Evolutionary conservation across 2,329 filamentous ascomycete genomes (phyloP).

Genomic region (Fonsecaea erecta): DNA sequence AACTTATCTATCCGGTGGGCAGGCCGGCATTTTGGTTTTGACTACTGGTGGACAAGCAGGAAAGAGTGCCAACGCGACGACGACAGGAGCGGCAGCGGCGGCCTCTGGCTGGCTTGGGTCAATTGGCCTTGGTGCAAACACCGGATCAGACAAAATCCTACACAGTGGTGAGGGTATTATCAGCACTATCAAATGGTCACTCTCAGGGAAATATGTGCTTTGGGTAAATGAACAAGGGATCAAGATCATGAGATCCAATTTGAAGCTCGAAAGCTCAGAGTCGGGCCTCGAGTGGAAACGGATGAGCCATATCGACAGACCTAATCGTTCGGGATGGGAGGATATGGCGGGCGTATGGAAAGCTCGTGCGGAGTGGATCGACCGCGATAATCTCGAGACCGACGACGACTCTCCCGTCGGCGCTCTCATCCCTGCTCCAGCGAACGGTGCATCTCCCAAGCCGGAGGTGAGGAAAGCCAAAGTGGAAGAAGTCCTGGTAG

Average conservation of each 20-base stretch:
- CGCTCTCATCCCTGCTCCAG: constrained; percentile 40
- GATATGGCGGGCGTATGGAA: constrained; percentile 98
- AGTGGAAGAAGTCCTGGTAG: constrained; percentile 81
- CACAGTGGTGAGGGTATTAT: constrained; percentile 93
- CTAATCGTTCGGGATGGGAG: constrained; percentile 85
- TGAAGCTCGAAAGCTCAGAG: constrained; percentile 76
- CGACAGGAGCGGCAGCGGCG: constrained; percentile 79
- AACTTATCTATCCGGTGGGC: constrained; percentile 86
- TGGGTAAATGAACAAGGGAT: constrained; percentile 98
- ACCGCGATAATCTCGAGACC: constrained; percentile 76
- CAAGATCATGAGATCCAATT: constrained; percentile 92
- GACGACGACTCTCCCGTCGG: constrained; percentile 61
- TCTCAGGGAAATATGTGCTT: constrained; percentile 87
- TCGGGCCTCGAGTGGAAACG: constrained; percentile 89
- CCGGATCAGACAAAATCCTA: constrained; percentile 81
- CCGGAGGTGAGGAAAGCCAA: constrained; percentile 49
- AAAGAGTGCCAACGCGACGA: constrained; percentile 81
- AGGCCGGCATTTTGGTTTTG: constrained; percentile 83
- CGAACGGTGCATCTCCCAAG: constrained; percentile 48
- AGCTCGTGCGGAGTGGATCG: constrained; percentile 88
- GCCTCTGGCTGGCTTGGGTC: constrained; percentile 90
- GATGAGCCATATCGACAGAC: constrained; percentile 88
- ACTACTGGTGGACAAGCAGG: constrained; percentile 81
- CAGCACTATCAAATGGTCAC: constrained; percentile 90
- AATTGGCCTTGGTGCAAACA: constrained; percentile 77